Conservation (phyloP, 192 early-diverging fungal species). For the Geranomyces michiganensis region DNA sequence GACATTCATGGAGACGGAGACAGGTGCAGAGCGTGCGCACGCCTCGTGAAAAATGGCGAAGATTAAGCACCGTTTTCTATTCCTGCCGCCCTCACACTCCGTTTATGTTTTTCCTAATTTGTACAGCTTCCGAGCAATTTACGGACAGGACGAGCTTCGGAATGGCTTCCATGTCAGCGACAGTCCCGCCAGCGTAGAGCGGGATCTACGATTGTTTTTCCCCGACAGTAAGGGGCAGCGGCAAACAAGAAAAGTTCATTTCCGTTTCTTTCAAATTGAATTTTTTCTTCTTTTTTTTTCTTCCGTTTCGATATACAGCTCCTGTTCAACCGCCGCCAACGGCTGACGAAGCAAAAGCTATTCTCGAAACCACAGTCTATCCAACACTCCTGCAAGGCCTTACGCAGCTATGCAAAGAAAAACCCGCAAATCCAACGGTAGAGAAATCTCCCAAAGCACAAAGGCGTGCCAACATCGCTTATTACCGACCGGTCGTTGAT, state of each 20-base stretch:
- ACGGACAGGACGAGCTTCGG: slow-evolving; percentile 29
- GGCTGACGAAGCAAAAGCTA: slow-evolving; percentile 37
- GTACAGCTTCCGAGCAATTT: slow-evolving; percentile 32
- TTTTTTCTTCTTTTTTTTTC: not conserved
- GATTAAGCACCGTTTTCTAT: no score
- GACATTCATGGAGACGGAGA: not conserved
- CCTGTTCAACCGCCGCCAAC: slow-evolving; percentile 35
- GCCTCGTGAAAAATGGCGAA: no score
- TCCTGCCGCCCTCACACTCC: no score
- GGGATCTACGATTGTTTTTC: slow-evolving; percentile 50
- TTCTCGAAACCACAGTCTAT: slow-evolving; percentile 51
- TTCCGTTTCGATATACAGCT: slow-evolving; percentile 26
- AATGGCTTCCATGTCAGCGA: slow-evolving; percentile 45
- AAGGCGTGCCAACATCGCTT: no score
- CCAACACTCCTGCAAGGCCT: slow-evolving; percentile 52
- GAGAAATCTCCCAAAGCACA: no score
- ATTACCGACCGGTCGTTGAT: not conserved
- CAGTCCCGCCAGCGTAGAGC: slow-evolving; percentile 23
- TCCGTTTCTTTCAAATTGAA: not conserved
- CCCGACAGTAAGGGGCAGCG: slow-evolving; percentile 44
- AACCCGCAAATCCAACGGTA: slow-evolving; percentile 56
- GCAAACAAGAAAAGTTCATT: not conserved
- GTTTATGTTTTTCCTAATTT: no score
- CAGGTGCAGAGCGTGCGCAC: not conserved
- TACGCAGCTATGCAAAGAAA: slow-evolving; percentile 58